Base-by-base conservation (phyloP, 2,329 filamentous ascomycete genomes). In the Dothideomycetes sp. region DNA sequence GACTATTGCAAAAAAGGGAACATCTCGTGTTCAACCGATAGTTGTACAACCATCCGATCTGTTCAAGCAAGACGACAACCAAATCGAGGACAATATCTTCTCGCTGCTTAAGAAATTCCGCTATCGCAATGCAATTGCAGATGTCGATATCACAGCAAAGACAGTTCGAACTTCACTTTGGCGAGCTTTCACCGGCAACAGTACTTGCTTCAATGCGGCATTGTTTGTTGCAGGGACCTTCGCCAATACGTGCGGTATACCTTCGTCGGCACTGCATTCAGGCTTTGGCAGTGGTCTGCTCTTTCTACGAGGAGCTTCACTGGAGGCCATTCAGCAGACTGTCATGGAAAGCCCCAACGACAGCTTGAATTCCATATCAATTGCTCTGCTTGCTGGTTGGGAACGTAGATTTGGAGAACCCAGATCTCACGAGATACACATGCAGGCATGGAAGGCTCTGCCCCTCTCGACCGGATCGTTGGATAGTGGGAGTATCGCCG, bases 331-430 rank as follows among this genome's bases (percentile, higher is more conserved):
- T 6, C 43, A 51, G 23, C 23, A 17, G 7, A 41, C 47, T 2
- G 35, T 51, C 7, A 39, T 46, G 8, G 34, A 37, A 17, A 33
- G 33, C 6, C 34, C 41, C 4, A 42, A 35, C 15, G 47, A 46
- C n/a, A 41, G 45, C 24, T 33, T 47, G 29, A 45, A 48, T 6
- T 48, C 49, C 5, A 33, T 52, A 9, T 47, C 49, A 1, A 48
- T 53, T 11, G 51, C 51, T 6, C 35, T 53, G 4, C 44, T 53
- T 11, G 51, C 51, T 17, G 51, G 49, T 9, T 53, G 51, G 51
- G 51, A 53, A 27, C 44, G 46, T 8, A 45, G 46, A 5, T 53
- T 47, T n/a, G 51, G 51, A 7, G 51, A 53, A 18, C 33, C 22
- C 3, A 23, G 44, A 18, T 47, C 45, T 2, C 52, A 49, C 31